Base-by-base conservation (phyloP, 1,139 yeast species). In the Geotrichum macrosporum region DNA sequence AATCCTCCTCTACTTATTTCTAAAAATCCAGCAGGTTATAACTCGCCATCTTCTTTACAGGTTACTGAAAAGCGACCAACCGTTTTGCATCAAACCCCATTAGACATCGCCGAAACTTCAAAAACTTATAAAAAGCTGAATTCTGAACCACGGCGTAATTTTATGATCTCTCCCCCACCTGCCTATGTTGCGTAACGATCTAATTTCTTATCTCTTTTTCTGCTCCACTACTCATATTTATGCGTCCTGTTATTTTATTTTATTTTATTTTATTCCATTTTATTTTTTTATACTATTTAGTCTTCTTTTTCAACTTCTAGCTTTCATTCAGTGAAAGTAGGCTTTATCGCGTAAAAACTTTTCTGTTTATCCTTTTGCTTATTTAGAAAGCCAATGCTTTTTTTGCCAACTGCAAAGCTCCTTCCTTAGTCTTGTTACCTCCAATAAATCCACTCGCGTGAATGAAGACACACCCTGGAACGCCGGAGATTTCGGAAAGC, bases 401-500 rank as follows among this genome's bases (percentile, higher is more conserved):
- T 59, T 69, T 71, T n/a, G 97, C 96, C 66, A 92, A 74, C 59
- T 76, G 68, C 50, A 86, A 66, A 15, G 84, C 97, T 21, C 84
- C 84, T 44, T 87, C 96, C 56, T 74, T 71, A 27, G 94, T 75
- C 61, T 80, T 74, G 52, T 94, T 87, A 45, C 99, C 99, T 31
- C 98, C 98, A 63, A 92, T 92, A 68, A 92, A 92, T 0, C 99
- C 98, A 39, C 95, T 86, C 37, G 97, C 96, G 60, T 92, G 99
- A 48, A 94, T 80, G 64, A 92, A 92, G 27, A 89, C 80, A 63
- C 96, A 85, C 3, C 86, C 96, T 18, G 78, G 80, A 50, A 92
- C 77, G 16, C 95, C 96, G 32, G 88, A 71, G 57, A 76, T 70
- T 54, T 80, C 72, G 54, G 84, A 78, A 58, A 92, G 74, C 37